Base-by-base conservation (phyloP, 2,329 filamentous ascomycete species). In the Xylaria sp. region DNA sequence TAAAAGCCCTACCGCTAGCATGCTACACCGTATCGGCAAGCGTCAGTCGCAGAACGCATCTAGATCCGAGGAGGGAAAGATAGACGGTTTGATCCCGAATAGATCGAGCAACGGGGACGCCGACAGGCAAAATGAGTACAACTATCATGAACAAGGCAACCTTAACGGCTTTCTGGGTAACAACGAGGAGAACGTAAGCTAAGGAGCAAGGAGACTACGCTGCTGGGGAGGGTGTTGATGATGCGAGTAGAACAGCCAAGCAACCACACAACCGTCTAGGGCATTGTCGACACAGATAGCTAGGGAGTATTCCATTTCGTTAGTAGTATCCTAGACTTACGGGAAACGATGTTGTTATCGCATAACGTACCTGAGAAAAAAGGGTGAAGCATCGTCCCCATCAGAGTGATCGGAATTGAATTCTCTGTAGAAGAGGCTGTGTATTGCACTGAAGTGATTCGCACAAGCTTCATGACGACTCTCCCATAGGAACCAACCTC, bases 381-480 rank as follows among this genome's bases (percentile, higher is more conserved):
- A 70, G n/a, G 61, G 69, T 83, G 88, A 90, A 91, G 88, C 90
- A 89, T 88, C 90, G 87, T 89, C 90, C 91, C 88, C 89, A 87
- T 86, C 90, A 91, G 91, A 93, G 89, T 94, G 90, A 94, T 93
- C 92, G 90, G 92, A 94, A 94, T 94, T 91, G 92, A 93, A 93
- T 93, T 85, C 79, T 69, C 71, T 80, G 68, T 69, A 72, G 66
- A 72, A 72, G 76, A 94, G 89, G 93, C 93, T 88, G 92, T 92
- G 92, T 93, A 96, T 96, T 93, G 93, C 91, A 95, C 93, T 96
- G 86, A 93, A 94, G 92, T 93, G 89, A 90, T 89, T 80, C 63
- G 70, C 87, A 94, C 92, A 90, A 95, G 94, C 93, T 95, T 92
- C 92, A 92, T 92, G 94, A 92, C 86, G 90, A 89, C 93, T 93